Evolutionary conservation across 1,139 yeast genomes (phyloP).

Genomic region (Suhomyces taliae): DNA sequence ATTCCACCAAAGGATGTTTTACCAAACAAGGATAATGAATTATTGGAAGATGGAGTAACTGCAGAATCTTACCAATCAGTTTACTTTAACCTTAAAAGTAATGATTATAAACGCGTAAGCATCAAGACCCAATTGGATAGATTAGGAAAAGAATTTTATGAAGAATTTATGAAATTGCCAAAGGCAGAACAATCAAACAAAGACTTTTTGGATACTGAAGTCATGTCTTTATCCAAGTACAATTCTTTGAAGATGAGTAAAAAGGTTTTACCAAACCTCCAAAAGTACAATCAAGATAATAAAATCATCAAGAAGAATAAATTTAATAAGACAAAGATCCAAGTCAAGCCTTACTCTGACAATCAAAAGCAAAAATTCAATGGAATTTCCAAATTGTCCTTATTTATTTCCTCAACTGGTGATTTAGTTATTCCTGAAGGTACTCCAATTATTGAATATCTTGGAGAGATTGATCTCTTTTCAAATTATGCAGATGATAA

Average conservation of each 20-base stretch:
- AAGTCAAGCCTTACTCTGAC: conserved; percentile 52
- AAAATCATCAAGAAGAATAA: conserved; percentile 22
- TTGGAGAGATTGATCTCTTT: conserved; percentile 73
- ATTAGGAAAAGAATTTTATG: conserved; percentile 24
- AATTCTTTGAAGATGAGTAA: conserved; percentile 32
- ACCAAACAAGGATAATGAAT: conserved; percentile 42
- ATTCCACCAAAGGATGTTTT: conserved; percentile 15
- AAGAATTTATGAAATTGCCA: conserved; percentile 11
- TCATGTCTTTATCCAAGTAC: conserved; percentile 29
- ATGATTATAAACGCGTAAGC: conserved; percentile 47
- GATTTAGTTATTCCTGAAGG: conserved; percentile 41
- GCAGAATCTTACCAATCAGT: conserved; percentile 53
- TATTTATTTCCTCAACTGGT: conserved; percentile 42
- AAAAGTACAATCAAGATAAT: conserved; percentile 29
- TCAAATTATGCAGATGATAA: conserved; percentile 62
- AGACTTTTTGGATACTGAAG: conserved; percentile 17
- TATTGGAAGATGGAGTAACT: conserved; percentile 41
- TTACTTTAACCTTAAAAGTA: conserved; percentile 46
- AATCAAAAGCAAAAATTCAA: conserved; percentile 62
- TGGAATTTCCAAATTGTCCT: conserved; percentile 71
- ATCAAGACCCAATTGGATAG: conserved; percentile 27
- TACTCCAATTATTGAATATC: conserved; percentile 59
- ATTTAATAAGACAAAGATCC: conserved; percentile 29
- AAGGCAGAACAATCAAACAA: conserved; percentile 15
- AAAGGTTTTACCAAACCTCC: conserved; percentile 35